Conservation (phyloP, 1,139 yeast species). For the Blastobotrys buckinghamii region DNA sequence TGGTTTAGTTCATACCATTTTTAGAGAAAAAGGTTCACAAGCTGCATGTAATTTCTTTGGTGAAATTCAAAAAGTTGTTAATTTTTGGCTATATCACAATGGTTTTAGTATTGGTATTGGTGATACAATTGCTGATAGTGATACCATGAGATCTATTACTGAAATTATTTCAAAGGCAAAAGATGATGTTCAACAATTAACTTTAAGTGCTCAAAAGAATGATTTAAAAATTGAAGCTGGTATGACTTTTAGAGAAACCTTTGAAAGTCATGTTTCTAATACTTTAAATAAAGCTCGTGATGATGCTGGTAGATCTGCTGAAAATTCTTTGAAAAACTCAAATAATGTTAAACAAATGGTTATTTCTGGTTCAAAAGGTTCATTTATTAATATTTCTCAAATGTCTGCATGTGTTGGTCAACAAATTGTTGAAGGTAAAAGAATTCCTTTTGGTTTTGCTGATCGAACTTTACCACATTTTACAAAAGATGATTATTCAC, state of each 20-base stretch:
- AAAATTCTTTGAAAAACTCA: slow-evolving; percentile 85
- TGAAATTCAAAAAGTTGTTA: slow-evolving; percentile 89
- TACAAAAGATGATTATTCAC: slow-evolving; percentile 96
- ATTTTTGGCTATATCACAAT: slow-evolving; percentile 92
- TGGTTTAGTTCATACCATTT: slow-evolving; percentile 93
- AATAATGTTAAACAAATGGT: slow-evolving; percentile 99
- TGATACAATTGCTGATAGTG: slow-evolving; percentile 98
- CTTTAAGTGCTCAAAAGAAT: slow-evolving; percentile 85
- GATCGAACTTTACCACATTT: slow-evolving; percentile 97
- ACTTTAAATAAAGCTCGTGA: slow-evolving; percentile 98
- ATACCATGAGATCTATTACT: slow-evolving; percentile 89
- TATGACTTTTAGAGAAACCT: slow-evolving; percentile 98
- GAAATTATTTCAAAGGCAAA: slow-evolving; percentile 91
- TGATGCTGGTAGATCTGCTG: slow-evolving; percentile 98
- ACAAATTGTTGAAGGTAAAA: slow-evolving; percentile 98
- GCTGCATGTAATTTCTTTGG: slow-evolving; percentile 89
- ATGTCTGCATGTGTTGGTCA: slow-evolving; percentile 99
- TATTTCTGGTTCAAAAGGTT: slow-evolving; percentile 98
- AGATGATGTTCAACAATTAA: slow-evolving; percentile 86
- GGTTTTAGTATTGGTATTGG: slow-evolving; percentile 99
- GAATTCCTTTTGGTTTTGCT: slow-evolving; percentile 95
- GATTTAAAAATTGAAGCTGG: slow-evolving; percentile 93
- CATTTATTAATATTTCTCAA: slow-evolving; percentile 96
- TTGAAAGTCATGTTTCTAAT: slow-evolving; percentile 94
- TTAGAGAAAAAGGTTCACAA: slow-evolving; percentile 94